Conservation (phyloP, 192 early-diverging fungal species). For the Jimgerdemannia flammicorona region DNA sequence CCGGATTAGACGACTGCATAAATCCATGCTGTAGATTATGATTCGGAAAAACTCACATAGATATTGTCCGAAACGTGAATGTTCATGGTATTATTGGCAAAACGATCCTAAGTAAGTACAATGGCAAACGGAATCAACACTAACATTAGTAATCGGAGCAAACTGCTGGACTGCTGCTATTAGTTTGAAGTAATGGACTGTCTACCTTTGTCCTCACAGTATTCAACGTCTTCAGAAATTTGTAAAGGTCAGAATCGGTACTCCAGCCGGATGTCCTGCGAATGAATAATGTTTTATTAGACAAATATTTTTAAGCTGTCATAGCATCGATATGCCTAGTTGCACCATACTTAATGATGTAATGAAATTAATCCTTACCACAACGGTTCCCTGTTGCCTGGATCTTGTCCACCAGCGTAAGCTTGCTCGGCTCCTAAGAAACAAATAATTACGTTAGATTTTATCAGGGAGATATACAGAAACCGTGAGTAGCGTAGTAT, state of each 20-base stretch:
- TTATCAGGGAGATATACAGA: not conserved
- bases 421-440: slow-evolving; percentile 12
- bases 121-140: too few relatives aligned
- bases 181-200: too few relatives aligned
- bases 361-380: slow-evolving; percentile 3
- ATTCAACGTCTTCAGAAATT: slow-evolving; percentile 12
- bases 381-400: slow-evolving; percentile 21
- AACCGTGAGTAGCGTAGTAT: not conserved
- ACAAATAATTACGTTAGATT: not conserved
- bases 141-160: too few relatives aligned
- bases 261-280: slow-evolving; percentile 7
- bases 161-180: too few relatives aligned
- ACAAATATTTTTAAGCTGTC: too few relatives aligned
- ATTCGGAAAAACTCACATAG: slow-evolving; percentile 1
- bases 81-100: not conserved
- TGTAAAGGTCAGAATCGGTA: slow-evolving; percentile 7
- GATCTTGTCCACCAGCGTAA: slow-evolving; percentile 22
- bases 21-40: too few relatives aligned
- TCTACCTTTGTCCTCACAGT: not conserved
- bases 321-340: too few relatives aligned
- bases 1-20: too few relatives aligned
- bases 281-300: not conserved
- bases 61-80: slow-evolving; percentile 14
- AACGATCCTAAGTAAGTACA: not conserved
- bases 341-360: too few relatives aligned